A percentile compares a stretch with the other conserved stretches of the same genome.
phyloP scores from a whole-genome alignment of 2,329 filamentous ascomycete genomes.

The Ophiostoma sp. region DNA sequence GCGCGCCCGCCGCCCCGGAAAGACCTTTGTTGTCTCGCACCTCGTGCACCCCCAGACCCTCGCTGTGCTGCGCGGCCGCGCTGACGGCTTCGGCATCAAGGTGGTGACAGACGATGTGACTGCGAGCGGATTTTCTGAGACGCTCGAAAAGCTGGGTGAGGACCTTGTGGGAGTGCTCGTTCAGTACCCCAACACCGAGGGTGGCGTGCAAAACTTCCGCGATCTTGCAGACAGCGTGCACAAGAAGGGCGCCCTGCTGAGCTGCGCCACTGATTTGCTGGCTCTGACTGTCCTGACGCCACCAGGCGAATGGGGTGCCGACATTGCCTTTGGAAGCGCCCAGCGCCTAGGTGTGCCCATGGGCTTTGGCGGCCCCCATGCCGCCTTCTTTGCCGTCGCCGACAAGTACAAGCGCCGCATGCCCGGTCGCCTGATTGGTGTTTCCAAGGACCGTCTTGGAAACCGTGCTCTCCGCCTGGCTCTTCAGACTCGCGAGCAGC shows the following conservation, averaged over 20 bases:
- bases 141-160: conserved; percentile 68
- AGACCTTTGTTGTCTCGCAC: conserved; percentile 78
- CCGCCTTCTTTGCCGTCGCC: conserved; percentile 87
- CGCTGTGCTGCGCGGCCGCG: conserved; percentile 75
- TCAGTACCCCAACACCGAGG: conserved; percentile 91
- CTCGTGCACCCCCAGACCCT: conserved; percentile 81
- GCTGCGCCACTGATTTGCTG: conserved; percentile 82
- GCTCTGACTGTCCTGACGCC: conserved; percentile 82
- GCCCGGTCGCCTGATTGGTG: conserved; percentile 80
- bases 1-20: conserved; percentile 67
- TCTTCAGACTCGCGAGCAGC: conserved; percentile 89
- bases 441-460: conserved; percentile 85
- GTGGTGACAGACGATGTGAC: conserved; percentile 69
- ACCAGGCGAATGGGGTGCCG: conserved; percentile 89
- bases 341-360: conserved; percentile 90
- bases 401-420: conserved; percentile 94
- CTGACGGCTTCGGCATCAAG: conserved; percentile 84
- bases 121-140: conserved; percentile 53
- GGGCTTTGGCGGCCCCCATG: conserved; percentile 90
- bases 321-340: conserved; percentile 89
- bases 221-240: conserved; percentile 72
- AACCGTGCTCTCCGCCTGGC: conserved; percentile 76
- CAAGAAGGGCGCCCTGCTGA: conserved; percentile 70
- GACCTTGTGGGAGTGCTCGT: conserved; percentile 83
- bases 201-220: conserved; percentile 71